Base-by-base conservation (phyloP, 176 grass and related monocot species). In the Echinochloa phyllopogon region DNA sequence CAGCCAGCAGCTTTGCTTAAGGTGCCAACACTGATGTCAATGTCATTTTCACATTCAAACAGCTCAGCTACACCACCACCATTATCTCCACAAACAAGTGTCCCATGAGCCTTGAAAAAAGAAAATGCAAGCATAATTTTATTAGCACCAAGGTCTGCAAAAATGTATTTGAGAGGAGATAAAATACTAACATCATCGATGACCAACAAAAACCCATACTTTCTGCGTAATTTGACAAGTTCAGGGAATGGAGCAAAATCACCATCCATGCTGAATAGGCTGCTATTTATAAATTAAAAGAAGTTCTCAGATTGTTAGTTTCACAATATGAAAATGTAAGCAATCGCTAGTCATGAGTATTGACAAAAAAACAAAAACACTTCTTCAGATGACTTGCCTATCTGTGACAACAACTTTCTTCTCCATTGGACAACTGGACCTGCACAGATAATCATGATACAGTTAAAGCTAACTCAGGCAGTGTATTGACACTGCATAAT, bases 201-300 rank as follows among this genome's bases (percentile, higher is more conserved):
- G 71, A 92, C 91, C 85, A 98, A 90, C 47, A 98, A 59, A 93
- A 98, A 95, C 20, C 78, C 86, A 75, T 95, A 91, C 74, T 98
- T 94, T 71, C 81, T 90, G 63, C 89, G 85, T 72, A 98, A 80
- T 44, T 88, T 53, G 60, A 89, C 93, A 87, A 98, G 89, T 68
- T 98, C 16, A 81, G 57, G 39, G 25, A 98, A 83, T 43, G 93
- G 96, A 81, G 91, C 93, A 74, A 96, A 94, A 86, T 99, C 96
- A 86, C 96, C 96, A 89, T 94, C 93, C 96, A 99, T 94, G 79
- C 91, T 94, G 80, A 99, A 99, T 45, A 99, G 79, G 74, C 96
- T 99, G 87, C 85, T 92, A 66, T 45, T 74, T 48, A 87, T 45
- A 38, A 82, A 86, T 65, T 9, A 39, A 55, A 85, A 86, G 69